Conservation (phyloP, 2,329 filamentous ascomycete genomes). For the Aschersonia sp. region DNA sequence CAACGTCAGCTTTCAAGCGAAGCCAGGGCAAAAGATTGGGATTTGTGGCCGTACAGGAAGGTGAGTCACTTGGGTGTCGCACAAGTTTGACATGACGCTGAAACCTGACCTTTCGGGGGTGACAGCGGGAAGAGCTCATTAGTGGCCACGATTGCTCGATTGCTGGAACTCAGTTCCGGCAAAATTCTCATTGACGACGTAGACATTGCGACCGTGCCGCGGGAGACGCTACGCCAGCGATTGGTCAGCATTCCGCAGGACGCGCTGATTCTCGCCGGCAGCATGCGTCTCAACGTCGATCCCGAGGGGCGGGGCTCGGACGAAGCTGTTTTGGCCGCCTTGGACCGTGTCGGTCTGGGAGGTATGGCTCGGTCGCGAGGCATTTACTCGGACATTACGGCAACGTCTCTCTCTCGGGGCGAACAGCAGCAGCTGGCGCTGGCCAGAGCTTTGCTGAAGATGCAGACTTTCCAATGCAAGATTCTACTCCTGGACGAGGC, state of each 20-base stretch:
- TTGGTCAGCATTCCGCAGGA: constrained; percentile 9
- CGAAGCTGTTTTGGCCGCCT: constrained; percentile 1
- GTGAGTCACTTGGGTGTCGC: constrained; percentile 1
- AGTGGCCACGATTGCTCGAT: constrained; percentile 6
- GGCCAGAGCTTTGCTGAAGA: constrained; percentile 7
- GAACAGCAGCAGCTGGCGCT: constrained; percentile 9
- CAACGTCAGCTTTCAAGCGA: constrained; percentile 6
- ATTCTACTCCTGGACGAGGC: constrained; percentile 9
- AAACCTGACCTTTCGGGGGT: neutral
- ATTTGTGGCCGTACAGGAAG: constrained; percentile 21
- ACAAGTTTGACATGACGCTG: neutral
- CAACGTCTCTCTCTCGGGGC: constrained; percentile 2
- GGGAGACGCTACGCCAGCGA: constrained; percentile 6
- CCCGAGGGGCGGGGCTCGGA: constrained; percentile 3
- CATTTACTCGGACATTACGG: no score
- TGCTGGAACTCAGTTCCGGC: constrained; percentile 5
- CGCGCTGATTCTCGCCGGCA: constrained; percentile 4
- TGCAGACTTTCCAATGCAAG: constrained; percentile 1
- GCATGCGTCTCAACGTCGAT: constrained; percentile 7
- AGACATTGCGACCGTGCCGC: constrained; percentile 5
- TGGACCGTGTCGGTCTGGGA: constrained; percentile 3
- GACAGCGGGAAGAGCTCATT: constrained; percentile 11
- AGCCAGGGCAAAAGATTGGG: constrained; percentile 12
- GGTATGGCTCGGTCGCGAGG: neutral
- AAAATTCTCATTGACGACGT: constrained; percentile 6